Evolutionary conservation across 1,139 yeast species (phyloP), one percentile per base, ranked within the genome.

Genomic region (Kazachstania sp.): DNA sequence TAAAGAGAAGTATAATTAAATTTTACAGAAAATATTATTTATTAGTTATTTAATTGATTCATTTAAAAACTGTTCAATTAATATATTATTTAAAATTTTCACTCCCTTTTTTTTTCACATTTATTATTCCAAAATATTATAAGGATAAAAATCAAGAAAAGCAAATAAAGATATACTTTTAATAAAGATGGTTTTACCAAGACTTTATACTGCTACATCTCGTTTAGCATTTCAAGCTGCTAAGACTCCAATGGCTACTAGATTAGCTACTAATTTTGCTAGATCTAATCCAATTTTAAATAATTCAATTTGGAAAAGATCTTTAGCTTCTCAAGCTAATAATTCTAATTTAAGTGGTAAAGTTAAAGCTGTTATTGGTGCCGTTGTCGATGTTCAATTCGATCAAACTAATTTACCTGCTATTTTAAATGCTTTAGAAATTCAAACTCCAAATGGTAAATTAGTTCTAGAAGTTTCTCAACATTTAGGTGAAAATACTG

Each of bases 401-500:
- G 95, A 87, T 70, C 95, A 88, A 74, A 95, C 94, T 70, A 83
- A 84, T 77, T 80, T 92, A 66, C 98, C 98, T 69, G 95, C 95
- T 62, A 92, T 92, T 78, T 81, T 88, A 70, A 92, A 92, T 74
- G 97, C 98, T 64, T 81, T 92, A 70, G 90, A 86, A 72, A 81
- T 92, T 70, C 85, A 82, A 64, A 73, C 75, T 65, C 75, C 75
- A 65, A 81, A 81, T 54, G 73, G 75, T 60, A 78, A 78, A 68
- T 83, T 92, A 70, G 92, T 92, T 59, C 83, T 92, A 67, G 98
- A 92, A 78, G 98, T 92, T 65, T 94, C 98, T 68, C 98, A 92
- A 79, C 98, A 92, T 75, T 82, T 92, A 75, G 98, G 98, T 80
- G 98, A 92, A 79, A 88, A 88, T 86, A 86, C 97, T 66, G 97